These are phyloP conservation scores for Lepraria neglecta DNA, from an alignment of 495 filamentous ascomycete species.

Conservation along the genomic window DNA sequence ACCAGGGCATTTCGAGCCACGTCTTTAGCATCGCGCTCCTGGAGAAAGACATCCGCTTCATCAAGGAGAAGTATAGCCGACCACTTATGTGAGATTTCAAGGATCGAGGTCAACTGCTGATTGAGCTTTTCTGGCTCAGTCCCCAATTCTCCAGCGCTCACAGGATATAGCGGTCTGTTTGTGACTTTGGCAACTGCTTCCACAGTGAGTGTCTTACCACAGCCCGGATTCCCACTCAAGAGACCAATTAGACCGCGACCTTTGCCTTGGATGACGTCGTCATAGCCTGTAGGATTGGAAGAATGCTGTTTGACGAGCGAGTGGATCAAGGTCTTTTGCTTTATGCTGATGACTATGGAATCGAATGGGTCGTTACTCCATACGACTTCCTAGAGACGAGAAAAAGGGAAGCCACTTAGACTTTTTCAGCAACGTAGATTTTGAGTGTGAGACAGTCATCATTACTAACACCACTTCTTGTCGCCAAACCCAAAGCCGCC, in stretches of 20 bases:
- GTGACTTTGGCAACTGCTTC: slow-evolving; percentile 27
- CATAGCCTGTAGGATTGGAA: slow-evolving; percentile 13
- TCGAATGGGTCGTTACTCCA: slow-evolving; percentile 19
- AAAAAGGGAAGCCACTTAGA: slow-evolving; percentile 16
- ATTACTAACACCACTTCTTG: slow-evolving; percentile 16
- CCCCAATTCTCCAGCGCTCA: slow-evolving; percentile 26
- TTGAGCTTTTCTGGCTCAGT: slow-evolving; percentile 26
- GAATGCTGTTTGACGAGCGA: slow-evolving; percentile 31
- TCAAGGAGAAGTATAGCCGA: slow-evolving; percentile 42
- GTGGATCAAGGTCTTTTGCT: slow-evolving; percentile 37
- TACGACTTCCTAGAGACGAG: slow-evolving; percentile 15
- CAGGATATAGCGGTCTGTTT: slow-evolving; percentile 26
- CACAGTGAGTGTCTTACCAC: slow-evolving; percentile 31
- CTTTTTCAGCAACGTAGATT: too few relatives aligned
- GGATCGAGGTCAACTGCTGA: slow-evolving; percentile 18
- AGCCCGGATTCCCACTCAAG: slow-evolving; percentile 24
- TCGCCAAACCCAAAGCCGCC: slow-evolving; percentile 19
- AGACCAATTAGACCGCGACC: slow-evolving; percentile 26
- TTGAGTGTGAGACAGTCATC: background rate
- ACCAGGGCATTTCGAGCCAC: slow-evolving; percentile 42
- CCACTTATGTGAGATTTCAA: slow-evolving; percentile 28
- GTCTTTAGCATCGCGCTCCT: slow-evolving; percentile 33
- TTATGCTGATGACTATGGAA: slow-evolving; percentile 17
- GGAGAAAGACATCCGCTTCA: slow-evolving; percentile 46
- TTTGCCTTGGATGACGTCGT: slow-evolving; percentile 29